A percentile compares a stretch with the other conserved stretches of the same genome.
Conservation (phyloP, 345 rosid genomes). For the Heritiera fomes region DNA sequence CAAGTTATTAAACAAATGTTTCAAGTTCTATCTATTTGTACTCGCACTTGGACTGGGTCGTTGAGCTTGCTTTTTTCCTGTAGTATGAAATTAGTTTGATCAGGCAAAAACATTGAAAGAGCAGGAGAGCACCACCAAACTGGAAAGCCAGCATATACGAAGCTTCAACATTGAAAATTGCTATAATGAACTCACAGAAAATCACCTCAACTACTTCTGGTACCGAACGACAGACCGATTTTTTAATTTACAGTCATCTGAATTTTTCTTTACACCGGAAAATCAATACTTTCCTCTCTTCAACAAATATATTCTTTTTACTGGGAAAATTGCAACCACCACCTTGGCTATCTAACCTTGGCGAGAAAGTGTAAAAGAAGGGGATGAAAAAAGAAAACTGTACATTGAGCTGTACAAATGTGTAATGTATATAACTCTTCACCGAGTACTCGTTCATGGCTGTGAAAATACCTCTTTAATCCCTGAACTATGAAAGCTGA, state of each 20-base stretch:
- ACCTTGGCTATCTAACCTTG: neutral
- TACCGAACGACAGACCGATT: conserved; percentile 12
- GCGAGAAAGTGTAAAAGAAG: neutral
- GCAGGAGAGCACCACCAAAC: no score
- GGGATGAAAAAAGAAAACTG: conserved; percentile 30
- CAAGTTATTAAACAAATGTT: no score
- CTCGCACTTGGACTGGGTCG: no score
- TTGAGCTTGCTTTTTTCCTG: no score
- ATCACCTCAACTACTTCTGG: no score
- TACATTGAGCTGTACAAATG: conserved; percentile 45
- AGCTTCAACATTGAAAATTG: neutral
- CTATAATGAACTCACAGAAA: neutral
- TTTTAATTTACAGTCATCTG: conserved; percentile 32
- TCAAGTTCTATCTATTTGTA: no score
- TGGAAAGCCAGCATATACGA: no score
- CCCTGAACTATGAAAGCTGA: conserved; percentile 27
- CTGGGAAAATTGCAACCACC: conserved; percentile 16
- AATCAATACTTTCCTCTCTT: conserved; percentile 12
- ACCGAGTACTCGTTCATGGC: conserved; percentile 5
- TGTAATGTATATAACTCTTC: neutral
- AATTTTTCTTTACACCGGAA: conserved; percentile 31
- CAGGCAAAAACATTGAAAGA: no score
- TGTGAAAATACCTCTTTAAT: conserved; percentile 17
- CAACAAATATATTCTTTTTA: neutral
- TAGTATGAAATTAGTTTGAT: no score